A percentile compares a stretch with the other conserved stretches of the same genome.
phyloP scores from a whole-genome alignment of 2,329 filamentous ascomycete genomes.

The Aciculosporium take region DNA sequence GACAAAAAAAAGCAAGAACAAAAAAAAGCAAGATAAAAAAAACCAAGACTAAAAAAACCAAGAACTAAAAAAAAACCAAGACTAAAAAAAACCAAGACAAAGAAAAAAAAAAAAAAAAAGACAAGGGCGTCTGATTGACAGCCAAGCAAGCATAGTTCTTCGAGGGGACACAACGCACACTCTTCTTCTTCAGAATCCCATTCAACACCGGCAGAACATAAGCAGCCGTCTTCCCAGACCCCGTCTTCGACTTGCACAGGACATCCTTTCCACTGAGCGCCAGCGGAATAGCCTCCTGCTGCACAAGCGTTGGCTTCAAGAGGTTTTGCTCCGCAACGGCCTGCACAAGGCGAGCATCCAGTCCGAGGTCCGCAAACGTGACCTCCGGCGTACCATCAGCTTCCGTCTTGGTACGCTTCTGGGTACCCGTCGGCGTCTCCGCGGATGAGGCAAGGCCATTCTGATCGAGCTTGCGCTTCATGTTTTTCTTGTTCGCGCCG shows the following conservation, averaged over 20 bases:
- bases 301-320: conserved; percentile 74
- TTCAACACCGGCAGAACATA: conserved; percentile 86
- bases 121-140: not conserved
- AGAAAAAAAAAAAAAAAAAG: not conserved
- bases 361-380: conserved; percentile 61
- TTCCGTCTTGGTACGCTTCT: conserved; percentile 11
- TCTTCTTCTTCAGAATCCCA: conserved; percentile 65
- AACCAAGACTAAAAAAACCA: not conserved
- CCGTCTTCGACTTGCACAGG: conserved; percentile 82
- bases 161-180: conserved; percentile 37
- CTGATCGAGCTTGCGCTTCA: conserved; percentile 50
- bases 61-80: not conserved
- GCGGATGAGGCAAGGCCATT: conserved; percentile 32
- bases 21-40: not conserved
- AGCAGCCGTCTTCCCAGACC: conserved; percentile 94
- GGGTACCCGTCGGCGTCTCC: conserved; percentile 8
- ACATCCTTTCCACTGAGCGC: conserved; percentile 81
- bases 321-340: conserved; percentile 76
- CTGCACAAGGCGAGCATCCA: conserved; percentile 77
- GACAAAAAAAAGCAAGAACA: not conserved
- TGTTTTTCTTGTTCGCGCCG: conserved; percentile 13
- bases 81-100: not conserved
- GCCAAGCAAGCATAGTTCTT: not conserved
- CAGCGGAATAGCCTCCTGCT: conserved; percentile 74
- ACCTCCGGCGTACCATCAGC: conserved; percentile 24